Base-by-base conservation (phyloP, 2,329 filamentous ascomycete genomes). In the Paracorniculantispora psalliotae region DNA sequence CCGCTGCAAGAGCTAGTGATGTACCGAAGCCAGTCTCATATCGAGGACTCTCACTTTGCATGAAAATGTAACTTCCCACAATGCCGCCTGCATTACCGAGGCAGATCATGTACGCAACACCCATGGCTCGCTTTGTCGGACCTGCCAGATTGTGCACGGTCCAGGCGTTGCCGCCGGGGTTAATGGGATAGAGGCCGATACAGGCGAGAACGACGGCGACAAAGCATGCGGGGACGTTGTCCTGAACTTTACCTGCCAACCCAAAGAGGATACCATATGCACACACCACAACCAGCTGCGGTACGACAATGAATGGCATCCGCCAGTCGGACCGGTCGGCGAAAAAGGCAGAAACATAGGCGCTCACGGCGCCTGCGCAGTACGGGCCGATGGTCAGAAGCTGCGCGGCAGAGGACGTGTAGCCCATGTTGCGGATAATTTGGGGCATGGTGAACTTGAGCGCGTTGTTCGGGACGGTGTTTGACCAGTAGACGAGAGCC, bases 101-200 rank as follows among this genome's bases (percentile, higher is more conserved):
- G 44, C 68, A 69, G 35, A 73, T 73, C 62, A 71, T 72, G 30
- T 75, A 67, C 0, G 71, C 75, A 21, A 77, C 68, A 1, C 70
- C 73, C 30, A 76, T 70, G 0, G 71, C 71, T n/a, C 74, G 64
- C 49, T 67, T 0, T 69, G 64, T 1, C 71, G 71, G 0, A n/a
- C n/a, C n/a, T n/a, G 68, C 88, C n/a, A 84, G 79, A 61, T 91
- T 91, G 70, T 90, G 90, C 30, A 81, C 80, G 0, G 79, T 75
- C 88, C 88, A 91, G 1, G 84, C 81, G 39, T 89, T 84, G 0
- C 84, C 88, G 3, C 70, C 63, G 1, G 87, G 71, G 59, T 89
- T 84, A 49, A 81, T 83, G 0, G 88, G 87, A 64, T 90, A 90
- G 57, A 90, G 89, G 0, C 88, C 88, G 59, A 88, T n/a, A n/a